A percentile compares a stretch with the other conserved stretches of the same genome.
phyloP scores from a whole-genome alignment of 2,329 filamentous ascomycete genomes.

The Ophiostoma angusticollis region DNA sequence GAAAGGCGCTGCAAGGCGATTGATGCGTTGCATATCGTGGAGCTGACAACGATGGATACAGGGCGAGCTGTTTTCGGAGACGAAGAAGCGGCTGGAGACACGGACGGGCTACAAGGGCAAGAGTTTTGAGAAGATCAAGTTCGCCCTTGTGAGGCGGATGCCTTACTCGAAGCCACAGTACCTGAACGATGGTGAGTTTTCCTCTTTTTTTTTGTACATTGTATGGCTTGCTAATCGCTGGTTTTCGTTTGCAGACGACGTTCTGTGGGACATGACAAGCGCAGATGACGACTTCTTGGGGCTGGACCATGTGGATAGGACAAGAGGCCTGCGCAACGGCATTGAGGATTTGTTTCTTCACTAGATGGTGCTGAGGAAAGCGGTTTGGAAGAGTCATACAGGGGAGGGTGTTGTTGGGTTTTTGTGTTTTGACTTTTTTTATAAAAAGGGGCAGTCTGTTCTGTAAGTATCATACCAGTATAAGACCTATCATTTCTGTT shows the following conservation, averaged over 20 bases:
- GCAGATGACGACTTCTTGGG: constrained; percentile 50
- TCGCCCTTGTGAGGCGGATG: constrained; percentile 63
- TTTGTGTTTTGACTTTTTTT: no score
- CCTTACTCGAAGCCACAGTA: constrained; percentile 68
- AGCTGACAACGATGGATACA: no score
- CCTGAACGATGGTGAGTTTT: constrained; percentile 67
- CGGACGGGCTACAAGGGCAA: constrained; percentile 93
- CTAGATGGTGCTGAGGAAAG: constrained; percentile 13
- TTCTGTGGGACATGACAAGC: constrained; percentile 39
- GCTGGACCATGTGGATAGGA: constrained; percentile 52
- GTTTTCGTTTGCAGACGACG: constrained; percentile 46
- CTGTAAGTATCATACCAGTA: constrained; percentile 9
- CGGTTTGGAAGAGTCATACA: no score
- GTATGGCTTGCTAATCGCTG: constrained; percentile 15
- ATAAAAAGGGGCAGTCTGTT: constrained; percentile 4
- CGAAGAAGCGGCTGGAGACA: constrained; percentile 87
- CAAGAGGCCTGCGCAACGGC: constrained; percentile 45
- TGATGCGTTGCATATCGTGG: no score
- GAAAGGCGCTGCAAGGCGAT: background rate
- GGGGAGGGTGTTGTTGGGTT: no score
- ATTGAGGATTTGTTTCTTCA: constrained; percentile 49
- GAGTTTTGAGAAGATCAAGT: constrained; percentile 97
- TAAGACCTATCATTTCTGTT: constrained; percentile 2
- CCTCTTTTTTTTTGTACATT: background rate
- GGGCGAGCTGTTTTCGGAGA: constrained; percentile 79